Conservation (phyloP, 2,329 filamentous ascomycete species). For the Cercospora citrullina region DNA sequence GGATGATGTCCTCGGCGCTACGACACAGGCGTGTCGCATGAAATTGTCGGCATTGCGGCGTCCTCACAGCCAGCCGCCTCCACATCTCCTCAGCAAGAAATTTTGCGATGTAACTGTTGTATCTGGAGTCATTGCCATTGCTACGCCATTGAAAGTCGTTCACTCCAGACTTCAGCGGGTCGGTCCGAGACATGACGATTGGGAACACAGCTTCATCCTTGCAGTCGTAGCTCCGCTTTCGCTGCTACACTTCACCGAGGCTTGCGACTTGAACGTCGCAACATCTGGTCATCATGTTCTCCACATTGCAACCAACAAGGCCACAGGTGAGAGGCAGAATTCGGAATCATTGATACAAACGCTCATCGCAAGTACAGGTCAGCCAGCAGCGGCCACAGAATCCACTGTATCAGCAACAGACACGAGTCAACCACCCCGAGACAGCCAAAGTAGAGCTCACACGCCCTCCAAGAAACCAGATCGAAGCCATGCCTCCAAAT, state of each 20-base stretch:
- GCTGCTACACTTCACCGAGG: conserved; percentile 13
- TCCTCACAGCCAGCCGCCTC: conserved; percentile 19
- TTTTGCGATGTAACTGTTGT: neutral
- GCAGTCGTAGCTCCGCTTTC: conserved; percentile 13
- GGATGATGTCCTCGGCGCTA: conserved; percentile 47
- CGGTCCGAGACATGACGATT: conserved; percentile 9
- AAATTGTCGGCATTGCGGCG: conserved; percentile 23
- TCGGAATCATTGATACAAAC: neutral
- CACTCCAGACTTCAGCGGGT: neutral
- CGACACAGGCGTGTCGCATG: conserved; percentile 12
- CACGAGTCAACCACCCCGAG: conserved; percentile 33
- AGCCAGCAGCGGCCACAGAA: conserved; percentile 17
- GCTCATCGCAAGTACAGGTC: conserved; percentile 10
- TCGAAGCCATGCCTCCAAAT: conserved; percentile 51
- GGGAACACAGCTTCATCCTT: conserved; percentile 7
- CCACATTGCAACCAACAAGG: conserved; percentile 20
- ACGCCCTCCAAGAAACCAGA: conserved; percentile 44
- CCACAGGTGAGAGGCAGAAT: conserved; percentile 17
- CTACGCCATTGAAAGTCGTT: neutral
- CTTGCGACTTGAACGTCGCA: neutral
- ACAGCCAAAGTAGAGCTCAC: conserved; percentile 20
- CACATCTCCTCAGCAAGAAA: conserved; percentile 15
- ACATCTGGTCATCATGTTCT: conserved; percentile 18
- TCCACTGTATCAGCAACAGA: conserved; percentile 36
- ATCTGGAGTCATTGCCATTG: neutral